These are phyloP conservation scores for Tylopilus subfusipes DNA, from an alignment of 768 basidiomycete genomes.

Conservation along the genomic window DNA sequence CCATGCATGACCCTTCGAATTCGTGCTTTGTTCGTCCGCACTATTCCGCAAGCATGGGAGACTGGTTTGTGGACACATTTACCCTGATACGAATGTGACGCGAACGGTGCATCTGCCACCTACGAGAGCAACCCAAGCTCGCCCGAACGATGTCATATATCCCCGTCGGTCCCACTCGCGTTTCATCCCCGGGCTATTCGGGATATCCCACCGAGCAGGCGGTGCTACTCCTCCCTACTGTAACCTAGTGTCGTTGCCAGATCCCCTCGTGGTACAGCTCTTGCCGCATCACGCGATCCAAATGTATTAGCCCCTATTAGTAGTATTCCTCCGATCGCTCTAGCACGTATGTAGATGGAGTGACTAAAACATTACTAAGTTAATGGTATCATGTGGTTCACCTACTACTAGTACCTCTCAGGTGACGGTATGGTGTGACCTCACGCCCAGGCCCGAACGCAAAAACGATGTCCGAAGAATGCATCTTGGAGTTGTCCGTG, in stretches of 20 bases:
- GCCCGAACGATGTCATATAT: neutral
- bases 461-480: constrained; percentile 7
- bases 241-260: neutral
- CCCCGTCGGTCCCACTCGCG: neutral
- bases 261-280: constrained; percentile 1
- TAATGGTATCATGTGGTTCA: constrained; percentile 8
- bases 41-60: neutral
- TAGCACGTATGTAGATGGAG: neutral
- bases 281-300: neutral
- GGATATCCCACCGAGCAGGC: neutral
- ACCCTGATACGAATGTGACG: neutral
- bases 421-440: constrained; percentile 1
- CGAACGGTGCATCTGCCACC: neutral
- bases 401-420: neutral
- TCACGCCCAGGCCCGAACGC: neutral
- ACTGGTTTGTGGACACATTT: neutral
- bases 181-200: neutral
- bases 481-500: constrained; percentile 1
- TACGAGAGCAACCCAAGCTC: neutral
- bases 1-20: neutral
- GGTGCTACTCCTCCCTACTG: neutral
- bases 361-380: too few relatives aligned
- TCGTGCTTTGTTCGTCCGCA: neutral
- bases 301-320: constrained; percentile 7
- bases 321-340: neutral